Evolutionary conservation across 352 stramenopile species (phyloP).

Genomic region (Phytophthora palmivora): DNA sequence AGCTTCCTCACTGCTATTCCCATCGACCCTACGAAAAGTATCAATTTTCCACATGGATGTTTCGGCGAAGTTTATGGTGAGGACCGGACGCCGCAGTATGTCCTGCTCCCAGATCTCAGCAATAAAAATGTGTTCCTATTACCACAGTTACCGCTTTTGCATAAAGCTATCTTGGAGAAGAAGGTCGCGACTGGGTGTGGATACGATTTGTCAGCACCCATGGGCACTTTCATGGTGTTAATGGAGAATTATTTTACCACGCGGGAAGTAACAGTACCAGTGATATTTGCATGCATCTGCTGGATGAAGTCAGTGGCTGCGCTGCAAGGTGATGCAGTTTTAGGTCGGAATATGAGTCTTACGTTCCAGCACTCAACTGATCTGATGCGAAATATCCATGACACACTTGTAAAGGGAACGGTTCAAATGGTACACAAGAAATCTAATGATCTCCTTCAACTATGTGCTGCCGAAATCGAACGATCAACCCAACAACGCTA

Average conservation of each 20-base stretch:
- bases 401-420: constrained; percentile 21
- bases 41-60: constrained; percentile 23
- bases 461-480: constrained; percentile 16
- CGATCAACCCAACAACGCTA: neutral
- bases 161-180: constrained; percentile 27
- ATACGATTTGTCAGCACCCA: neutral
- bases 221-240: constrained; percentile 1
- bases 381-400: constrained; percentile 22
- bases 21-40: neutral
- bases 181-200: constrained; percentile 14
- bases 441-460: constrained; percentile 13
- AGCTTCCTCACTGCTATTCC: constrained; percentile 34
- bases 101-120: constrained; percentile 14
- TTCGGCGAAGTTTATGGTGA: constrained; percentile 30
- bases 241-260: constrained; percentile 16
- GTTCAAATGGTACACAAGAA: constrained; percentile 21
- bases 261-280: constrained; percentile 25
- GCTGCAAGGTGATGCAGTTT: constrained; percentile 31
- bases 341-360: constrained; percentile 32
- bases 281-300: constrained; percentile 41
- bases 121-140: constrained; percentile 25
- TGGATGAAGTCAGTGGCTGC: constrained; percentile 41
- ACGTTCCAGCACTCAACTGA: constrained; percentile 33
- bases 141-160: constrained; percentile 29
- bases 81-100: constrained; percentile 9